A percentile compares a stretch with the other conserved stretches of the same genome.
Evolutionary conservation across 768 basidiomycete species (phyloP).

Genomic region (Mycena albidolilacea): DNA sequence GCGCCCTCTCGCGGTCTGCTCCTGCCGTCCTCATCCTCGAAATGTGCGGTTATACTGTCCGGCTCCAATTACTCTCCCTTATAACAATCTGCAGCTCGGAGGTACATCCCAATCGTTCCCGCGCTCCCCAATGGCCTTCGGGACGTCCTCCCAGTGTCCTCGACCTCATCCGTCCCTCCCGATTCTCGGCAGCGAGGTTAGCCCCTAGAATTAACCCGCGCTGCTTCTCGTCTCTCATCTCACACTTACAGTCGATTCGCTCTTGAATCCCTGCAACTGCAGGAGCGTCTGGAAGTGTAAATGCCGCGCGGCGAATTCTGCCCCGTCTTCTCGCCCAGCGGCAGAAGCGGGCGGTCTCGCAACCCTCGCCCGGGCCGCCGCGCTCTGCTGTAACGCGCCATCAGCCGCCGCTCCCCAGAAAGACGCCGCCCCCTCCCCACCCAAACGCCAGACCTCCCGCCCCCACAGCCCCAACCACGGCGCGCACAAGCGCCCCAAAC

Average conservation of each 20-base stretch:
- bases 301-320: slow-evolving; percentile 51
- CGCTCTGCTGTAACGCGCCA: slow-evolving; percentile 46
- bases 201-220: slow-evolving; percentile 25
- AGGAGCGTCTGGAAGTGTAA: slow-evolving; percentile 68
- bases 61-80: slow-evolving; percentile 22
- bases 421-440: background rate
- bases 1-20: slow-evolving; percentile 49
- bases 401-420: slow-evolving; percentile 33
- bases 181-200: slow-evolving; percentile 69
- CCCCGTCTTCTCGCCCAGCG: slow-evolving; percentile 15
- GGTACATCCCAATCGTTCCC: slow-evolving; percentile 80
- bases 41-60: slow-evolving; percentile 52
- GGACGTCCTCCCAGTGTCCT: slow-evolving; percentile 60
- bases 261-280: slow-evolving; percentile 78
- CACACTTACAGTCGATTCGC: slow-evolving; percentile 63
- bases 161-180: slow-evolving; percentile 48
- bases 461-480: slow-evolving; percentile 47
- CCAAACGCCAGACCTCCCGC: slow-evolving; percentile 46
- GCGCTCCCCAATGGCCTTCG: slow-evolving; percentile 82
- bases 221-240: slow-evolving; percentile 29
- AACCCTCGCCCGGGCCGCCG: slow-evolving; percentile 57
- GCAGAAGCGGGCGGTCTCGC: slow-evolving; percentile 42
- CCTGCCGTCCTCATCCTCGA: slow-evolving; percentile 55
- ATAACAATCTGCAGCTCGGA: slow-evolving; percentile 59
- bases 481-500: slow-evolving; percentile 52